Evolutionary conservation across 805 yeast genomes (phyloP), one percentile per base, ranked within the genome.

Genomic region (Cyberlindnera galapagoensis): DNA sequence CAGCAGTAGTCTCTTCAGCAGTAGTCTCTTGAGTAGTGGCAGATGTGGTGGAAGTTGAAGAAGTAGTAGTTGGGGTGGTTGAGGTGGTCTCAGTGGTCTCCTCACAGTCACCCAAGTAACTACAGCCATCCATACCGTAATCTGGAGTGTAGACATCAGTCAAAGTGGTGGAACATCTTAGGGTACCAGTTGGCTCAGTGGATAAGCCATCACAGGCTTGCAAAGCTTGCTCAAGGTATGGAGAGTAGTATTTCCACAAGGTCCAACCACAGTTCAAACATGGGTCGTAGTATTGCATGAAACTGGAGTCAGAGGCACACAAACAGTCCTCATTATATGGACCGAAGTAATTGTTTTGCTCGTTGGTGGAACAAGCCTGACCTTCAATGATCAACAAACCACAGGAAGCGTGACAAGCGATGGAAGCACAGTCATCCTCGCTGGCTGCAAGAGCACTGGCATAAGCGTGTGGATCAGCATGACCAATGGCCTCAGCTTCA

Each of bases 241-340:
- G 23, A n/a, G 43, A 44, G 39, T 57, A 57, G 43, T 56, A 52
- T 22, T 46, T 35, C 57, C 56, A 58, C 32, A 58, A 38, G 40
- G 61, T 57, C 62, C 61, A 57, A 25, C 62, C 63, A 48, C 63
- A 58, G 32, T 51, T 54, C 31, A 57, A 42, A 46, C 63, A 58
- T 4, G 37, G 44, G 11, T 39, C 46, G 27, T 49, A 49, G 25
- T 34, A 28, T 4, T 28, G 9, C 33, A 34, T 31, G 43, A 47
- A 51, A 18, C 55, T 11, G 63, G 31, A 21, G 9, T 20, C 30
- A 12, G 22, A 7, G 8, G 33, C 34, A 40, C 51, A 46, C 26
- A 38, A 33, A 33, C 52, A 48, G 13, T n/a, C 18, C 21, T 31
- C 20, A 31, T 41, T 28, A 16, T 32, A 40, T 20, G 43, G 43